Conservation (phyloP, 1,139 yeast genomes). For the Sugiyamaella sp. region DNA sequence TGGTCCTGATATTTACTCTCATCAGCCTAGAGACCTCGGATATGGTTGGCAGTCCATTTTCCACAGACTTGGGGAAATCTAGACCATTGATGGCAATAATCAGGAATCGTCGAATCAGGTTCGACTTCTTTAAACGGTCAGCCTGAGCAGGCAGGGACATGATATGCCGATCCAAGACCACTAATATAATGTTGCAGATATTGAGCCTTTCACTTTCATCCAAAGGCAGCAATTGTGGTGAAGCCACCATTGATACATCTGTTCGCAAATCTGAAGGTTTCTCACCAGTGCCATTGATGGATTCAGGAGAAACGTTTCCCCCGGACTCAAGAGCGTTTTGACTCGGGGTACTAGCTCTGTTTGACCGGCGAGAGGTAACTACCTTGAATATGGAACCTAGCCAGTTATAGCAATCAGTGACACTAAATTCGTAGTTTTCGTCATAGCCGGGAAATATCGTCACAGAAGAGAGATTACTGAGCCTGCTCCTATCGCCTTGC, state of each 20-base stretch:
- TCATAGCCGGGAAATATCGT: conserved; percentile 6
- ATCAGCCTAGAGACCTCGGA: conserved; percentile 14
- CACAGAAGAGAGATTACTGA: neutral
- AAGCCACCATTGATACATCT: neutral
- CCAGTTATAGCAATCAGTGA: conserved; percentile 12
- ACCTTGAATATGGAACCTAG: conserved; percentile 6
- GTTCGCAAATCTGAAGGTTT: neutral
- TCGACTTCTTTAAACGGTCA: neutral
- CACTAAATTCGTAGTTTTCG: conserved; percentile 5
- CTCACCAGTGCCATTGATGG: neutral
- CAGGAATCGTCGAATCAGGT: conserved; percentile 3
- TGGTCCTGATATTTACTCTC: conserved; percentile 6
- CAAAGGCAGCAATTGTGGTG: neutral
- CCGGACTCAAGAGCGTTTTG: neutral
- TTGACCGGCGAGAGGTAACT: neutral
- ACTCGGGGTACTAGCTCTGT: neutral
- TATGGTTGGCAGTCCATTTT: conserved; percentile 4
- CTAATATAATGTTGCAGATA: conserved; percentile 8
- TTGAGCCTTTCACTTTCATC: conserved; percentile 11
- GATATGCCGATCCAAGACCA: conserved; percentile 14
- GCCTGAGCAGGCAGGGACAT: neutral
- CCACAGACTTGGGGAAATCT: conserved; percentile 9
- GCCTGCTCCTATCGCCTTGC: neutral
- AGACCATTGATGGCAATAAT: conserved; percentile 8
- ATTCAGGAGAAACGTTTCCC: neutral